These are phyloP conservation scores for Oryza nivara DNA, from an alignment of 176 grass and related monocot species.

Conservation along the genomic window DNA sequence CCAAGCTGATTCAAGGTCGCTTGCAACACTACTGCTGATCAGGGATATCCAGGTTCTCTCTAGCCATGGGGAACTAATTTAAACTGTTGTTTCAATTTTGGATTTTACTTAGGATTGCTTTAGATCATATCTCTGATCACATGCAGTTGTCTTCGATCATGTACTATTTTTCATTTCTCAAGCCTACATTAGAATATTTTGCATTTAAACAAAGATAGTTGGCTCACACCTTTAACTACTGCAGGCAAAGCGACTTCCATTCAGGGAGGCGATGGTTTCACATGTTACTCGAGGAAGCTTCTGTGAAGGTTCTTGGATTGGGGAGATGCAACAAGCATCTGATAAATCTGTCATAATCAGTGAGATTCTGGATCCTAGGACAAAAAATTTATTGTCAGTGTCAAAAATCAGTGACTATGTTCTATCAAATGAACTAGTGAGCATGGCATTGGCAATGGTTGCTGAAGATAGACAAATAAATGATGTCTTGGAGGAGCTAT, in stretches of 20 bases:
- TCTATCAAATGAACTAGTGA: slow-evolving; percentile 86
- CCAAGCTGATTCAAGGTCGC: slow-evolving; percentile 78
- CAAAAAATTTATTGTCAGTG: slow-evolving; percentile 72
- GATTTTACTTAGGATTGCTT: background rate
- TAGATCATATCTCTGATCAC: slow-evolving; percentile 3
- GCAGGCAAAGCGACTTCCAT: slow-evolving; percentile 77
- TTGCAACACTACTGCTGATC: slow-evolving; percentile 71
- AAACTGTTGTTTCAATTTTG: background rate
- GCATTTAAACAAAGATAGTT: slow-evolving; percentile 21
- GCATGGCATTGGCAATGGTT: slow-evolving; percentile 85
- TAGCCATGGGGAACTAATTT: slow-evolving; percentile 9
- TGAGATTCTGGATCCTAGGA: slow-evolving; percentile 83
- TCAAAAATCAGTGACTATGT: slow-evolving; percentile 84
- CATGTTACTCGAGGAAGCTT: slow-evolving; percentile 50
- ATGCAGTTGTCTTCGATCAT: background rate
- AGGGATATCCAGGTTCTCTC: slow-evolving; percentile 77
- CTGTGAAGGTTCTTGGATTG: slow-evolving; percentile 83
- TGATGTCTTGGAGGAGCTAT: slow-evolving; percentile 76
- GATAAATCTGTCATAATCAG: slow-evolving; percentile 82
- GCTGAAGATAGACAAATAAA: slow-evolving; percentile 82
- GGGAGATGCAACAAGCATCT: slow-evolving; percentile 86
- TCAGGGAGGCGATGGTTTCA: slow-evolving; percentile 38
- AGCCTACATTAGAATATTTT: background rate
- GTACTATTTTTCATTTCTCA: slow-evolving; percentile 25
- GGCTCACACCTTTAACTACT: background rate